Evolutionary conservation across 495 filamentous ascomycete species (phyloP), one percentile per base, ranked within the genome.

Genomic region (Tetracladium marchalianum): DNA sequence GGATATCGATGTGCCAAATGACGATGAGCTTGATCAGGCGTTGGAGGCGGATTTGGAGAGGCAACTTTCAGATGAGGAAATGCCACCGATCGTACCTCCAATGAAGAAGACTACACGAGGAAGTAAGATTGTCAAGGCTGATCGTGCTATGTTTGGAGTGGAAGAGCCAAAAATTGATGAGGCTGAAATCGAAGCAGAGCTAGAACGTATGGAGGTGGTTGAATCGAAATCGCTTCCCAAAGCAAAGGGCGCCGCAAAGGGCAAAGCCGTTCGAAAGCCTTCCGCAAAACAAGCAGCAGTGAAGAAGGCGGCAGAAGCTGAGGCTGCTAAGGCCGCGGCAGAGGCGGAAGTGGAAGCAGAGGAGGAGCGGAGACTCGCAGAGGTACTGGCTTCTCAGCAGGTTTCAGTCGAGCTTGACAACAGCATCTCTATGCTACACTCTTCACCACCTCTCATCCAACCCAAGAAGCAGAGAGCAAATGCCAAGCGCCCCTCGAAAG

Each of bases 21-120:
- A 89, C 43, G 77, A 80, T 2, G 83, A 85, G 43, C 69, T 87
- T 31, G 79, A 88, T n/a, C 72, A 75, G 18, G 78, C 73, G 27
- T 66, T 88, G 2, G 75, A 81, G 51, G 77, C 78, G 15, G 84
- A 84, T 36, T 71, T 85, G 13, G 81, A 80, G 12, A 63, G 71
- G 32, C 76, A 66, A 5, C 50, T 79, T 10, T 75, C 68, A 9
- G 75, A 80, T 43, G 77, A 77, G 18, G 77, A 81, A 37, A 62
- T 46, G 6, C 44, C 41, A 19, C 22, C 3, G 22, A 27, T 27
- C 22, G 3, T 27, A 3, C 22, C 22, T 27, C 53, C 17, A 18
- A n/a, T 7, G 17, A 43, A 52, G 31, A 49, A 52, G 17, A 32
- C 32, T 1, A 40, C 39, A 9, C 37, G 49, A 36, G 10, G 40